Evolutionary conservation across 495 filamentous ascomycete species (phyloP).

Genomic region (Niebla homalea): DNA sequence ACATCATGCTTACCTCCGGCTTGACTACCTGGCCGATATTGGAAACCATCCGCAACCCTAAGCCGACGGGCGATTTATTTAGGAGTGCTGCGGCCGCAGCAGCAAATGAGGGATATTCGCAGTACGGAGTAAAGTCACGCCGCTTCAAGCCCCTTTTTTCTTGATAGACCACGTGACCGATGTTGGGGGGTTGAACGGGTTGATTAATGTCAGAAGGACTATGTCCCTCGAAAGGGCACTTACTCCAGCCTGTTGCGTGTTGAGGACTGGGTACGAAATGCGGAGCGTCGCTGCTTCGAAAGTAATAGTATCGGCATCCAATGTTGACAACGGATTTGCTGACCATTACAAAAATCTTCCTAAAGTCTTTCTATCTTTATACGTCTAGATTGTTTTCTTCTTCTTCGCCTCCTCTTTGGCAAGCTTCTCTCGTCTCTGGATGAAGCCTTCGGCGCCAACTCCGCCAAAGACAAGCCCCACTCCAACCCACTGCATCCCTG

Average conservation of each 20-base stretch:
- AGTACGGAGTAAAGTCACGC: too few relatives aligned
- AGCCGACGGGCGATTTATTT: too few relatives aligned
- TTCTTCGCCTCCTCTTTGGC: slow-evolving; percentile 54
- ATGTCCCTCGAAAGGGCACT: neutral
- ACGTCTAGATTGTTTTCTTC: slow-evolving; percentile 24
- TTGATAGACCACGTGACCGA: too few relatives aligned
- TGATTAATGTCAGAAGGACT: too few relatives aligned
- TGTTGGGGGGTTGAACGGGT: too few relatives aligned
- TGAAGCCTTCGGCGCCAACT: slow-evolving; percentile 77
- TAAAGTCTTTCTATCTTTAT: neutral
- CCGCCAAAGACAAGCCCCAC: slow-evolving; percentile 89
- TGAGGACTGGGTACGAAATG: neutral
- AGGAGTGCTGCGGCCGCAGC: too few relatives aligned
- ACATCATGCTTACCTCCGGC: too few relatives aligned
- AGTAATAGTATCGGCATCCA: neutral
- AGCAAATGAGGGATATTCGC: too few relatives aligned
- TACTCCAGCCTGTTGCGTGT: neutral
- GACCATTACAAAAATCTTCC: neutral
- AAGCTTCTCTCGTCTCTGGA: slow-evolving; percentile 70
- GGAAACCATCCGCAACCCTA: too few relatives aligned
- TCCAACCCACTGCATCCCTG: slow-evolving; percentile 78
- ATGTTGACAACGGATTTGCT: neutral
- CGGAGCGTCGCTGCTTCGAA: neutral
- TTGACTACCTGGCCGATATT: too few relatives aligned
- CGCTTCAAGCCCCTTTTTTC: too few relatives aligned